These are phyloP conservation scores for Penicillium sp. DNA, from an alignment of 2,329 filamentous ascomycete genomes.

Conservation along the genomic window DNA sequence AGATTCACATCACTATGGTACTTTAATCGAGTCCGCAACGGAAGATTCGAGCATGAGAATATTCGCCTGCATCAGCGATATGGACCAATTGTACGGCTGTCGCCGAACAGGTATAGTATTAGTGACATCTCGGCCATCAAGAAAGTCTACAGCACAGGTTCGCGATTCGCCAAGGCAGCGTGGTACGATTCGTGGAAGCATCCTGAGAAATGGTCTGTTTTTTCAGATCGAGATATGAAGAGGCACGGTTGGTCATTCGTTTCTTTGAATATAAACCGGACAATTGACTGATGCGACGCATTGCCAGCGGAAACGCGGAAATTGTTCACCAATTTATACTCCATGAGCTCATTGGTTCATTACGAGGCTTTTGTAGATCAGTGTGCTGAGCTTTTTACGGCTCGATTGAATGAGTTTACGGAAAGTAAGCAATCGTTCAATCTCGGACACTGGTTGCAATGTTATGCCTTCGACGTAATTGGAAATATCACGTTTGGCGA, in stretches of 20 bases:
- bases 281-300: not conserved
- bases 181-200: conserved; percentile 35
- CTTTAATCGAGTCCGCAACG: conserved; percentile 33
- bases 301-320: conserved; percentile 31
- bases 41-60: conserved; percentile 38
- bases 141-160: conserved; percentile 40
- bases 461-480: conserved; percentile 43
- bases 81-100: conserved; percentile 45
- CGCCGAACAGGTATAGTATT: conserved; percentile 47
- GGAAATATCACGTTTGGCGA: conserved; percentile 45
- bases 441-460: conserved; percentile 35
- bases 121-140: conserved; percentile 39
- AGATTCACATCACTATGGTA: conserved; percentile 45
- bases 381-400: conserved; percentile 41
- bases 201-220: conserved; percentile 30
- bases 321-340: conserved; percentile 44
- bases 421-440: conserved; percentile 30
- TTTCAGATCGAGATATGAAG: conserved; percentile 32
- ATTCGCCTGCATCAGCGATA: conserved; percentile 39
- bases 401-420: conserved; percentile 38
- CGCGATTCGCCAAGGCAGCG: conserved; percentile 37
- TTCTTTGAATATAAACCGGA: no score
- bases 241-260: conserved; percentile 29
- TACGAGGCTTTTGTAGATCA: conserved; percentile 49
- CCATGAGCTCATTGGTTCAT: conserved; percentile 45